Percentiles rank a stretch among this genome's conserved stretches.
These are phyloP conservation scores for Gossypium arboreum DNA, from an alignment of 345 rosid genomes.

Conservation along the genomic window DNA sequence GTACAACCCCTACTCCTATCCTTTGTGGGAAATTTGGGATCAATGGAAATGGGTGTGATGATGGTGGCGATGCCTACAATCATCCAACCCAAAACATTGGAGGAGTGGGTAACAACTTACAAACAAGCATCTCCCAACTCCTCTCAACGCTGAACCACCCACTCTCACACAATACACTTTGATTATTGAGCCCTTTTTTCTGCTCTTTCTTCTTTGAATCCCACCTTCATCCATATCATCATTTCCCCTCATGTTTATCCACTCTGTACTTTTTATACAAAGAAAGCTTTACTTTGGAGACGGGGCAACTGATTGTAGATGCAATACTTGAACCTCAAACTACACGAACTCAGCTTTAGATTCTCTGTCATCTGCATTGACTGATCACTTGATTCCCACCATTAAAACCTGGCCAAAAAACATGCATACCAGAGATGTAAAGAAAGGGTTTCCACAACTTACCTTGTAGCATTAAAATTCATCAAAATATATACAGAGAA, in stretches of 20 bases:
- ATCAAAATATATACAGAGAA: neutral
- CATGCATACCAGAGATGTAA: neutral
- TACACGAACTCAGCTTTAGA: too few relatives aligned
- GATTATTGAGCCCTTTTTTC: neutral
- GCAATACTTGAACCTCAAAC: too few relatives aligned
- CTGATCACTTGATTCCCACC: neutral
- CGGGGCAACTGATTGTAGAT: too few relatives aligned
- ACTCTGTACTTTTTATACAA: too few relatives aligned
- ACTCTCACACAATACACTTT: slow-evolving; percentile 11
- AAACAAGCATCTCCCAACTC: slow-evolving; percentile 41
- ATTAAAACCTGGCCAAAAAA: neutral
- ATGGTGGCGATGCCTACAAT: slow-evolving; percentile 36
- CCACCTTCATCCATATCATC: neutral
- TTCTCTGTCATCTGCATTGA: neutral
- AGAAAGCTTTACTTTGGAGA: too few relatives aligned
- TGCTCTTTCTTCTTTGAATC: neutral
- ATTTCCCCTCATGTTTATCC: neutral
- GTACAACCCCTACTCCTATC: too few relatives aligned
- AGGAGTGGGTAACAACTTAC: slow-evolving; percentile 41
- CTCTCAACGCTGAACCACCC: slow-evolving; percentile 21
- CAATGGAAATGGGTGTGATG: slow-evolving; percentile 42
- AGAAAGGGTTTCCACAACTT: neutral
- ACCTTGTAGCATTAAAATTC: neutral
- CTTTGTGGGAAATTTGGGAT: neutral
- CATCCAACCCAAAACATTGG: slow-evolving; percentile 46